A percentile compares a stretch with the other conserved stretches of the same genome.
Evolutionary conservation across 805 yeast genomes (phyloP).

Genomic region (Kluyveromyces nonfermentans): DNA sequence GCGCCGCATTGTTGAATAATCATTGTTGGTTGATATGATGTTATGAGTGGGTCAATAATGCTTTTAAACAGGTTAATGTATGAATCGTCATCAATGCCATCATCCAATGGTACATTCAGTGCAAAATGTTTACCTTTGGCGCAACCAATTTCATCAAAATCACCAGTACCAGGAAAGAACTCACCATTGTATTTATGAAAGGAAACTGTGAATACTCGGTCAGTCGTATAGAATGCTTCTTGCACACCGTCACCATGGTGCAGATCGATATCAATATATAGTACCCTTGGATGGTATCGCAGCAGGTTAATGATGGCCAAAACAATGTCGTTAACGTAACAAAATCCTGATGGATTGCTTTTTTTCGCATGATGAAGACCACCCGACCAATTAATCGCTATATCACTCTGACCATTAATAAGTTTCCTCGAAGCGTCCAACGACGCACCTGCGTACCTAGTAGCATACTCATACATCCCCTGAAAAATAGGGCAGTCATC

Average conservation of each 20-base stretch:
- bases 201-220: conserved; percentile 91
- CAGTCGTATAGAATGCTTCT: conserved; percentile 92
- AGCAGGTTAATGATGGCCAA: conserved; percentile 76
- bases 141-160: conserved; percentile 78
- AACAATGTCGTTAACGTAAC: conserved; percentile 92
- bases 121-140: conserved; percentile 85
- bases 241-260: conserved; percentile 99
- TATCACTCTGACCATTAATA: conserved; percentile 79
- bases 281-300: conserved; percentile 83
- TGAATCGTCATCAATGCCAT: conserved; percentile 91
- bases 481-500: conserved; percentile 94
- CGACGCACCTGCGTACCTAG: conserved; percentile 87
- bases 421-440: conserved; percentile 85
- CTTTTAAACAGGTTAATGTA: conserved; percentile 70
- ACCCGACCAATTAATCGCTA: conserved; percentile 94
- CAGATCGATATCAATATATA: conserved; percentile 88
- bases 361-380: conserved; percentile 96
- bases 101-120: conserved; percentile 84
- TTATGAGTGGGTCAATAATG: conserved; percentile 81
- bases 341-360: conserved; percentile 88
- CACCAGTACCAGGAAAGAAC: conserved; percentile 96
- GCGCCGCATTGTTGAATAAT: conserved; percentile 97
- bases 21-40: conserved; percentile 86
- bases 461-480: conserved; percentile 85
- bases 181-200: conserved; percentile 91